These are phyloP conservation scores for Argentina anserina DNA, from an alignment of 306 rosid genomes.

Conservation along the genomic window DNA sequence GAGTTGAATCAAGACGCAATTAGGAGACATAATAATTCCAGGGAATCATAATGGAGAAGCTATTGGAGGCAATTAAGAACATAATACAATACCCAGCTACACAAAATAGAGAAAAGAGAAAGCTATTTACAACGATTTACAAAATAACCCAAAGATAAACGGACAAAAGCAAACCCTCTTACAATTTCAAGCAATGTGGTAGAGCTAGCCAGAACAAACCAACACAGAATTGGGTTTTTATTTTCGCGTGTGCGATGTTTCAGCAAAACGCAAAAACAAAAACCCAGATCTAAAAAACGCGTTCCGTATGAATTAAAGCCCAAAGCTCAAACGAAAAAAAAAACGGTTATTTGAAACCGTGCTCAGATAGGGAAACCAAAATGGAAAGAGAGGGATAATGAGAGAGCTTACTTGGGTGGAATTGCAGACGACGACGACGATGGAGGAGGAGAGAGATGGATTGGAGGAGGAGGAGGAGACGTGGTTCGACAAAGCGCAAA, in stretches of 20 bases:
- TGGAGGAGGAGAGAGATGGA: too few species aligned
- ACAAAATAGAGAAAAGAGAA: not conserved
- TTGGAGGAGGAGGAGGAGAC: too few species aligned
- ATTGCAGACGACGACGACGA: slow-evolving; percentile 27
- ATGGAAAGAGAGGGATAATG: not conserved
- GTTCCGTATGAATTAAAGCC: not conserved
- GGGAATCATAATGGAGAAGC: not conserved
- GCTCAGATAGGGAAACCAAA: not conserved
- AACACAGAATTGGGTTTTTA: not conserved
- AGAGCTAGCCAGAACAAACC: not conserved
- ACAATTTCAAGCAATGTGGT: not conserved
- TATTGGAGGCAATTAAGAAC: not conserved
- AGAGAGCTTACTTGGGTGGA: slow-evolving; percentile 30
- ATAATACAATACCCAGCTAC: not conserved
- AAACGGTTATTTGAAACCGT: not conserved
- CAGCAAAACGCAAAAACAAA: not conserved
- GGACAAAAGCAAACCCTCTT: not conserved
- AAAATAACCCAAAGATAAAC: not conserved
- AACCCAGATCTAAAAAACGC: slow-evolving; percentile 9
- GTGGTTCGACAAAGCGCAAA: slow-evolving; percentile 6
- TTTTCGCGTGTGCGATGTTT: not conserved
- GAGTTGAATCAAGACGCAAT: too few species aligned
- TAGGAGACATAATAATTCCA: not conserved
- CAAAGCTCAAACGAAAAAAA: not conserved
- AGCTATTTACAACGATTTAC: not conserved